phyloP scores from a whole-genome alignment of 768 basidiomycete species.

The Candolleomyces efflorescens region DNA sequence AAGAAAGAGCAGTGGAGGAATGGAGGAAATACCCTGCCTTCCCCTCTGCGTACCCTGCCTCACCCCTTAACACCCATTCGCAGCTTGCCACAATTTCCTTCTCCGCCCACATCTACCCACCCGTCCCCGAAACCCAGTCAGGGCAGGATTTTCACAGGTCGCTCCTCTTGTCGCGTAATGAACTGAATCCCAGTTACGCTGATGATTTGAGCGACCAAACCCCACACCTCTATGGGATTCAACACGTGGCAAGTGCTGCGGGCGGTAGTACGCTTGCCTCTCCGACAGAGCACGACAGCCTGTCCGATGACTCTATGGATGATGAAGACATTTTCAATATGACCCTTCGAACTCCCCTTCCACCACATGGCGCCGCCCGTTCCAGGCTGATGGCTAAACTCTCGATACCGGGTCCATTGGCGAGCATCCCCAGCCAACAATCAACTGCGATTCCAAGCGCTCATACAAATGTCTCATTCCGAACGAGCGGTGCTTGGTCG shows the following conservation, averaged over 20 bases:
- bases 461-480: background rate
- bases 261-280: constrained; percentile 17
- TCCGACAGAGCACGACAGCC: constrained; percentile 26
- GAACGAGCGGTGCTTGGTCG: background rate
- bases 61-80: constrained; percentile 44
- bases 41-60: constrained; percentile 74
- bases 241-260: constrained; percentile 7
- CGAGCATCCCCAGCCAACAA: constrained; percentile 14
- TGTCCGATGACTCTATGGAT: constrained; percentile 18
- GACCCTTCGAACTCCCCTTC: constrained; percentile 62
- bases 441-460: constrained; percentile 31
- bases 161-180: constrained; percentile 66
- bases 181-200: constrained; percentile 53
- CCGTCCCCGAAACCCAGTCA: constrained; percentile 31
- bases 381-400: constrained; percentile 14
- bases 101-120: constrained; percentile 21
- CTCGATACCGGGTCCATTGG: constrained; percentile 8
- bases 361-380: constrained; percentile 20
- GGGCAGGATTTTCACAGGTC: constrained; percentile 64
- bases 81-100: constrained; percentile 17
- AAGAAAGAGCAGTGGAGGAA: constrained; percentile 45
- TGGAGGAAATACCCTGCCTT: constrained; percentile 74
- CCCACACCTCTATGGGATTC: constrained; percentile 35
- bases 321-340: constrained; percentile 52
- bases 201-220: constrained; percentile 57